A percentile compares a stretch with the other conserved stretches of the same genome.
Evolutionary conservation across 2,329 filamentous ascomycete genomes (phyloP).

Genomic region (Aspergillus amoenus): DNA sequence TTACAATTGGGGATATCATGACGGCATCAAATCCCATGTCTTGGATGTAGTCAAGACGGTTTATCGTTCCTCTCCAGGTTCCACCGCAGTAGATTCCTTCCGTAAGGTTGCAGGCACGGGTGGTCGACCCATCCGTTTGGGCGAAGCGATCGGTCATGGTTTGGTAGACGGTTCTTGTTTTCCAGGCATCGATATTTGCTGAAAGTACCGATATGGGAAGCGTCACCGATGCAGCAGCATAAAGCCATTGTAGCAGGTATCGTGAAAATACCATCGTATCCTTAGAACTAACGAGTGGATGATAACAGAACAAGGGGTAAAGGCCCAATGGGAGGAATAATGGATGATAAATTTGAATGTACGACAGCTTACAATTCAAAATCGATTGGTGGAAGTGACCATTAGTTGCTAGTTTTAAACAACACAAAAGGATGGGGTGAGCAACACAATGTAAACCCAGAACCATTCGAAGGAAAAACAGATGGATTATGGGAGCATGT

Average conservation of each 20-base stretch:
- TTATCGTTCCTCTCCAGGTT: slow-evolving; percentile 50
- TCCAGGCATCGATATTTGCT: slow-evolving; percentile 37
- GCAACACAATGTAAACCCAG: neutral
- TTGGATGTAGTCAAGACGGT: slow-evolving; percentile 53
- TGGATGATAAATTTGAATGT: neutral
- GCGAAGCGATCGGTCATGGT: slow-evolving; percentile 50
- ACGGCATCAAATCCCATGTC: slow-evolving; percentile 51
- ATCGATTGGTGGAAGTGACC: neutral
- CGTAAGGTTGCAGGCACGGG: slow-evolving; percentile 30
- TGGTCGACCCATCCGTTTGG: slow-evolving; percentile 39
- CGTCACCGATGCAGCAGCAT: slow-evolving; percentile 1
- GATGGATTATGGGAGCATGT: neutral
- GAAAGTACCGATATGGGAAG: slow-evolving; percentile 19
- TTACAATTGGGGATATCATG: slow-evolving; percentile 44
- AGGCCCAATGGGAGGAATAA: neutral
- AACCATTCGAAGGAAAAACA: neutral
- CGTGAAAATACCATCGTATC: neutral
- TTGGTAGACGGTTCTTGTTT: slow-evolving; percentile 46
- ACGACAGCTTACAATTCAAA: neutral
- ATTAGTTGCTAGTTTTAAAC: neutral
- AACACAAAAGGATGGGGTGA: neutral
- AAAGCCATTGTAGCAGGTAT: slow-evolving; percentile 2
- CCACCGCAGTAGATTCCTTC: slow-evolving; percentile 50
- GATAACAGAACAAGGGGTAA: neutral
- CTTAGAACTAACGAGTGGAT: neutral